Evolutionary conservation across 768 basidiomycete species (phyloP).

Genomic region (Lactarius tabidus): DNA sequence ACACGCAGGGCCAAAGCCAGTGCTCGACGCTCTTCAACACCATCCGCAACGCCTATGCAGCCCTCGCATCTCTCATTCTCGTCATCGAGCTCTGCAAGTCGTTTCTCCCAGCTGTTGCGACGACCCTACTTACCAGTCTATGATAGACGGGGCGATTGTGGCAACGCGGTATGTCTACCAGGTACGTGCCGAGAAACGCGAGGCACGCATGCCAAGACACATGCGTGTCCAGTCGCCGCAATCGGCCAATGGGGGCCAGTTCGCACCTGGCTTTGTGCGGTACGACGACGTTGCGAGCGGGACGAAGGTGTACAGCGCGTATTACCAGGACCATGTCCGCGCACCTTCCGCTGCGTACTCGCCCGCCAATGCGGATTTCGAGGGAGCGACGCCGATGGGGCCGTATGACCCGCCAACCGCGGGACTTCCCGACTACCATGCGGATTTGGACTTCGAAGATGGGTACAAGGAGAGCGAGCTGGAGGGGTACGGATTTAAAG

Average conservation of each 20-base stretch:
- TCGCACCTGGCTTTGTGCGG: constrained; percentile 20
- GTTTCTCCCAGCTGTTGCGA: background rate
- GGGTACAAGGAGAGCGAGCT: background rate
- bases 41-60: constrained; percentile 45
- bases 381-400: background rate
- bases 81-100: constrained; percentile 55
- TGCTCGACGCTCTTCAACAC: constrained; percentile 43
- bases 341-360: background rate
- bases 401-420: background rate
- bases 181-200: constrained; percentile 25
- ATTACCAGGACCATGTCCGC: constrained; percentile 5
- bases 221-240: background rate
- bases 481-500: background rate
- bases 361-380: background rate
- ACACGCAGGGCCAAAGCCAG: constrained; percentile 40
- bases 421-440: background rate
- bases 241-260: background rate
- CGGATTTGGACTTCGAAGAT: background rate
- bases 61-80: constrained; percentile 42
- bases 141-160: constrained; percentile 25
- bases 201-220: constrained; percentile 17
- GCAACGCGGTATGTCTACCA: constrained; percentile 27
- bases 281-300: constrained; percentile 17
- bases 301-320: constrained; percentile 18
- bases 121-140: background rate